Percentiles rank a stretch among this genome's conserved stretches.
Evolutionary conservation across 352 stramenopile species (phyloP).

Genomic region (Albugo laibachii): DNA sequence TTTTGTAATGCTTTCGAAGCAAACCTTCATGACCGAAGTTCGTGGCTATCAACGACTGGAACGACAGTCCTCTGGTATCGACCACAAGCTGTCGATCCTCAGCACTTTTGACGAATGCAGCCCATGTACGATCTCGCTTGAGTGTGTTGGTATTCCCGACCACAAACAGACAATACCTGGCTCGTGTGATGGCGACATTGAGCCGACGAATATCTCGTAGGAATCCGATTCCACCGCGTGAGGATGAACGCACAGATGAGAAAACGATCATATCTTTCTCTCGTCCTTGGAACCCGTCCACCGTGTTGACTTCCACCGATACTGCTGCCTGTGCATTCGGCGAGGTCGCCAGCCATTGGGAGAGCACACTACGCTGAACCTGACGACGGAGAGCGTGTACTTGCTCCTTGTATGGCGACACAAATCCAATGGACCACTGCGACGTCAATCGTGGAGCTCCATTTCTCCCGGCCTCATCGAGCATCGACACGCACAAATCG

Average conservation of each 20-base stretch:
- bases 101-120: constrained; percentile 50
- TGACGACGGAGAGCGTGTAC: constrained; percentile 56
- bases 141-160: constrained; percentile 63
- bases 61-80: constrained; percentile 17
- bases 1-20: neutral
- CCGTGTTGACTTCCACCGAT: constrained; percentile 90
- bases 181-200: constrained; percentile 82
- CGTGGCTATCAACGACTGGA: constrained; percentile 18
- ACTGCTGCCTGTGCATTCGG: constrained; percentile 18
- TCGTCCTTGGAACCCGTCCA: constrained; percentile 96
- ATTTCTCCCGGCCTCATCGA: constrained; percentile 29
- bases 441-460: too few relatives aligned
- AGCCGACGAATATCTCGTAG: constrained; percentile 76
- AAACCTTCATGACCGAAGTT: constrained; percentile 19
- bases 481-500: constrained; percentile 45
- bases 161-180: constrained; percentile 75
- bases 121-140: constrained; percentile 57
- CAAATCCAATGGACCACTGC: constrained; percentile 85
- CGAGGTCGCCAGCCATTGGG: constrained; percentile 1
- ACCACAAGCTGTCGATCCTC: constrained; percentile 45
- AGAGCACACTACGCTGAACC: constrained; percentile 17
- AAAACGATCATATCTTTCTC: constrained; percentile 99
- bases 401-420: constrained; percentile 98
- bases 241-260: constrained; percentile 83
- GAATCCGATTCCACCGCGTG: constrained; percentile 72